These are phyloP conservation scores for Beauveria bassiana DNA, from an alignment of 2,329 filamentous ascomycete species.

Conservation along the genomic window DNA sequence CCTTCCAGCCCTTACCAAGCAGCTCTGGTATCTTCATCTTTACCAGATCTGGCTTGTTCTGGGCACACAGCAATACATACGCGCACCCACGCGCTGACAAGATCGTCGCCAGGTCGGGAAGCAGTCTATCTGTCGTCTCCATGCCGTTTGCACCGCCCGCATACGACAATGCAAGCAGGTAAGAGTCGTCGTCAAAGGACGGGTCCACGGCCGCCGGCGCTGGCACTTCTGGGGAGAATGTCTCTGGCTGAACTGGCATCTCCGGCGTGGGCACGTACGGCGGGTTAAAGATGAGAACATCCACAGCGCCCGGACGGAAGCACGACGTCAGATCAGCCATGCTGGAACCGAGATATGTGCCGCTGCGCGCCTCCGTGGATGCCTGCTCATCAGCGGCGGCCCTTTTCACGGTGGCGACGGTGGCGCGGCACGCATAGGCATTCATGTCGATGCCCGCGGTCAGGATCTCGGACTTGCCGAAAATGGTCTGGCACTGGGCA, in stretches of 20 bases:
- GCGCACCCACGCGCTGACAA: conserved; percentile 66
- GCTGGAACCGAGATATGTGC: conserved; percentile 55
- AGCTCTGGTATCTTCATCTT: conserved; percentile 48
- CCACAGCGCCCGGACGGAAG: conserved; percentile 52
- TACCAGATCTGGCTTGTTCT: conserved; percentile 76
- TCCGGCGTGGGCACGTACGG: conserved; percentile 87
- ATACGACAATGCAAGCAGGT: conserved; percentile 77
- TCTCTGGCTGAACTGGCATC: conserved; percentile 48
- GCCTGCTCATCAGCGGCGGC: conserved; percentile 24
- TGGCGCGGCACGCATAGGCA: conserved; percentile 70
- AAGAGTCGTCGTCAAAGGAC: conserved; percentile 71
- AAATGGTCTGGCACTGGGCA: conserved; percentile 64
- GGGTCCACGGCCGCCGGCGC: conserved; percentile 25
- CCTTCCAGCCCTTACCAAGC: conserved; percentile 56
- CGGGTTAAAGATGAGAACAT: conserved; percentile 92
- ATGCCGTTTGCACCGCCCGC: conserved; percentile 87
- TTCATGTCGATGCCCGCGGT: conserved; percentile 81
- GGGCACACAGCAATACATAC: conserved; percentile 82
- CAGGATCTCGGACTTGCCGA: conserved; percentile 63
- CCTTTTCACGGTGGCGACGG: conserved; percentile 57
- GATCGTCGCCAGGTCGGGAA: conserved; percentile 59
- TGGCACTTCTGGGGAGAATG: conserved; percentile 19
- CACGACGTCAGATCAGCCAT: conserved; percentile 63
- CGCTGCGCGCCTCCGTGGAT: conserved; percentile 28
- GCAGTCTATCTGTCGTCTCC: conserved; percentile 79